Percentiles rank a stretch among this genome's conserved stretches.
phyloP scores from a whole-genome alignment of 2,329 filamentous ascomycete species.

The Sordariomycetes sp. region DNA sequence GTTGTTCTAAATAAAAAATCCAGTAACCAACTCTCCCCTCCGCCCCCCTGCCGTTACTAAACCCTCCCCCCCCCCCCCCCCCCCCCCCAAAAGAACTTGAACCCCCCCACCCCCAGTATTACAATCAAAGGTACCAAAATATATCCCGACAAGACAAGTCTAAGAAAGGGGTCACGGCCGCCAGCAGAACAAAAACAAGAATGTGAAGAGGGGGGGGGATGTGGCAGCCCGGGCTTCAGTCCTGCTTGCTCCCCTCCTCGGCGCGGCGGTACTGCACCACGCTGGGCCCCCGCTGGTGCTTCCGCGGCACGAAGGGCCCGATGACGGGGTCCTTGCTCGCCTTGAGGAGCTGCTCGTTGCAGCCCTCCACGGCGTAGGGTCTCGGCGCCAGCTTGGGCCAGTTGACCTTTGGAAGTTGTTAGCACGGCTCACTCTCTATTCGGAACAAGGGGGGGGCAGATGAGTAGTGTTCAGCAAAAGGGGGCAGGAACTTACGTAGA shows the following conservation, averaged over 20 bases:
- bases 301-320: constrained; percentile 50
- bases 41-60: no score
- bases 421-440: constrained; percentile 7
- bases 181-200: no score
- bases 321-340: constrained; percentile 75
- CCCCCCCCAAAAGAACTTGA: no score
- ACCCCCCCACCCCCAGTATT: no score
- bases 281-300: constrained; percentile 74
- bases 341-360: constrained; percentile 74
- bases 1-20: no score
- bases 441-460: neutral
- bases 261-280: constrained; percentile 72
- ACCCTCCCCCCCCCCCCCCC: no score
- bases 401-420: constrained; percentile 63
- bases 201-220: no score
- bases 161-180: no score
- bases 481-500: constrained; percentile 63
- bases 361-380: constrained; percentile 76
- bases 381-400: constrained; percentile 95
- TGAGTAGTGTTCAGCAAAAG: constrained; percentile 1
- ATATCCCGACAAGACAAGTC: no score
- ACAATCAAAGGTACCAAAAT: no score
- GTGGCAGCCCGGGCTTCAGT: constrained; percentile 40
- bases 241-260: constrained; percentile 97
- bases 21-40: no score